Conservation (phyloP, 2,329 filamentous ascomycete genomes). For the Fusarium burgessii region DNA sequence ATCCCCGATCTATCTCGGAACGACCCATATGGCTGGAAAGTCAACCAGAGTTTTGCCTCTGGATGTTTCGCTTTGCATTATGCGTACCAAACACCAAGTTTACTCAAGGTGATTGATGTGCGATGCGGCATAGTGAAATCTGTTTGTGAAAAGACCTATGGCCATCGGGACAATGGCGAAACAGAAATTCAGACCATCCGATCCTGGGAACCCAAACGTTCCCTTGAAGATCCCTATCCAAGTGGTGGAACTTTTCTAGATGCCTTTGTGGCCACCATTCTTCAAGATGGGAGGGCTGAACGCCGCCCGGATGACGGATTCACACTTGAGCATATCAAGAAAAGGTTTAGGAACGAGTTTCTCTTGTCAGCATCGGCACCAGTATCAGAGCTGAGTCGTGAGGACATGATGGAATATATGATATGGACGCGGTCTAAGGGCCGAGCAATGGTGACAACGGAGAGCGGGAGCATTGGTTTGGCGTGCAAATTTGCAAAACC, state of each 20-base stretch:
- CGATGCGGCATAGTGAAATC: not conserved
- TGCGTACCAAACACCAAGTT: not conserved
- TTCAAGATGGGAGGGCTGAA: not conserved
- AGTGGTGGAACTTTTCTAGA: rapidly evolving
- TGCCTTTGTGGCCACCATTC: not conserved
- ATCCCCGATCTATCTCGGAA: not conserved
- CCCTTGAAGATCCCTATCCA: not conserved
- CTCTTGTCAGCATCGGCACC: not conserved
- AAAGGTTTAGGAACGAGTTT: not conserved
- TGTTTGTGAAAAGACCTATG: not conserved
- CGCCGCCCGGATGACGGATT: rapidly evolving
- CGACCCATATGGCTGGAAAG: not conserved
- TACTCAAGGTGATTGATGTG: not conserved
- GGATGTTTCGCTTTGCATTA: not conserved
- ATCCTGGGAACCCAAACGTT: not conserved
- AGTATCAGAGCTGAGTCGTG: rapidly evolving
- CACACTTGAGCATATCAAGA: not conserved
- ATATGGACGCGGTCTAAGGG: not conserved
- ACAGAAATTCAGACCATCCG: rapidly evolving
- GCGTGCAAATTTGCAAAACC: not conserved
- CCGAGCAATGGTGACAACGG: not conserved
- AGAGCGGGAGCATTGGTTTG: not conserved
- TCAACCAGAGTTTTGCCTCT: rapidly evolving
- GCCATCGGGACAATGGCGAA: not conserved
- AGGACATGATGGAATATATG: not conserved